These are phyloP conservation scores for Camellia japonica DNA, from an alignment of 148 eudicot species.

Conservation along the genomic window DNA sequence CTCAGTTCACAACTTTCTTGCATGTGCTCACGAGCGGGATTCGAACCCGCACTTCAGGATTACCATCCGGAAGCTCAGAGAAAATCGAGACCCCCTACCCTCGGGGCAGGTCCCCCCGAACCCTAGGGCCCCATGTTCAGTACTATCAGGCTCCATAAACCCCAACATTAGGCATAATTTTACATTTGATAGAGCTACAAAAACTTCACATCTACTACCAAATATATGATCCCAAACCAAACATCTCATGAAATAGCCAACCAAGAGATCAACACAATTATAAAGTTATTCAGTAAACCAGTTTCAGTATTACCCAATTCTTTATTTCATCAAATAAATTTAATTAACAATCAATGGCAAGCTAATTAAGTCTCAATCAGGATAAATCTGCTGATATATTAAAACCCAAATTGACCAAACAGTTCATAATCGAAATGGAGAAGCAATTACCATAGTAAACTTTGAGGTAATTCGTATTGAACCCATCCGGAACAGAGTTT, in stretches of 20 bases:
- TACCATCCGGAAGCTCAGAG: too few species aligned
- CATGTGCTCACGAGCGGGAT: too few species aligned
- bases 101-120: too few species aligned
- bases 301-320: background rate
- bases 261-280: background rate
- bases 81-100: too few species aligned
- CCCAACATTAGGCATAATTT: background rate
- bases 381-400: too few species aligned
- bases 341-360: background rate
- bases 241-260: background rate
- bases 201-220: background rate
- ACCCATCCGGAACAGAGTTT: constrained; percentile 38
- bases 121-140: too few species aligned
- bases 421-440: background rate
- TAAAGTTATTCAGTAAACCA: background rate
- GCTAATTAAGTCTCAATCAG: too few species aligned
- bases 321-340: background rate
- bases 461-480: constrained; percentile 63
- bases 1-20: too few species aligned
- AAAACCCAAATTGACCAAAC: background rate
- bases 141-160: too few species aligned
- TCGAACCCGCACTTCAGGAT: too few species aligned
- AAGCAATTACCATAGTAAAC: constrained; percentile 59
- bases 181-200: background rate
- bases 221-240: background rate